Evolutionary conservation across 139 green algal species (phyloP).

Genomic region (Chlorella sp.): DNA sequence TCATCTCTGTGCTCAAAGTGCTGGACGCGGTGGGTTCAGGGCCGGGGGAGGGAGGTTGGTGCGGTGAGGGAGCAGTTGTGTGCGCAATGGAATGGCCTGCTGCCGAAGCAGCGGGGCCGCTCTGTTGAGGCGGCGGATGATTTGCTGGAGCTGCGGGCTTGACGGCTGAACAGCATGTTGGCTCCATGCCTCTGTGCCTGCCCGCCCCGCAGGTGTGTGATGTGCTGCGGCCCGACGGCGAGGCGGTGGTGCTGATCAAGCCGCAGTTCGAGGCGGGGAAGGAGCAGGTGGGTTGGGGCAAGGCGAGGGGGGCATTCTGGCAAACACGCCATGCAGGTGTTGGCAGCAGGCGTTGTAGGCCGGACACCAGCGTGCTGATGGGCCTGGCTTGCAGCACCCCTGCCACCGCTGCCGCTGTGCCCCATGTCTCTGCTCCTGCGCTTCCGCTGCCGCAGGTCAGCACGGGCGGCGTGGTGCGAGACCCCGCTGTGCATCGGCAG

Average conservation of each 20-base stretch:
- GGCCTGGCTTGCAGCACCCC: too few relatives aligned
- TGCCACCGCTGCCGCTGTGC: too few relatives aligned
- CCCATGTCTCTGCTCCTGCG: neutral
- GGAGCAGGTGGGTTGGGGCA: conserved; percentile 49
- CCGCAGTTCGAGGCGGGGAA: conserved; percentile 97
- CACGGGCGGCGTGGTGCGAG: conserved; percentile 84
- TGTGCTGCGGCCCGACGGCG: conserved; percentile 58
- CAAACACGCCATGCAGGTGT: too few relatives aligned
- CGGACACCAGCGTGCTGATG: too few relatives aligned
- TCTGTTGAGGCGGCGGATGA: too few relatives aligned
- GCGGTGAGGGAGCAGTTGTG: neutral
- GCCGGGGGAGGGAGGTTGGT: neutral
- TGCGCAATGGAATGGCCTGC: too few relatives aligned
- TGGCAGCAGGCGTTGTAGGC: too few relatives aligned
- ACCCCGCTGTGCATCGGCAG: conserved; percentile 72
- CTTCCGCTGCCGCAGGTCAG: conserved; percentile 63
- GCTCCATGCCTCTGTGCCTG: too few relatives aligned
- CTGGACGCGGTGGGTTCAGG: conserved; percentile 25
- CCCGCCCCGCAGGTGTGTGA: conserved; percentile 43
- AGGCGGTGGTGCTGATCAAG: conserved; percentile 95
- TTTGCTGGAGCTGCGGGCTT: too few relatives aligned
- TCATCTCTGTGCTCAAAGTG: conserved; percentile 93
- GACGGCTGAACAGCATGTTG: too few relatives aligned
- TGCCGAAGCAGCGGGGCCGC: too few relatives aligned
- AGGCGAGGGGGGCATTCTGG: too few relatives aligned